Conservation (phyloP, 176 grass and related monocot genomes). For the Dendrocalamus sinicus region DNA sequence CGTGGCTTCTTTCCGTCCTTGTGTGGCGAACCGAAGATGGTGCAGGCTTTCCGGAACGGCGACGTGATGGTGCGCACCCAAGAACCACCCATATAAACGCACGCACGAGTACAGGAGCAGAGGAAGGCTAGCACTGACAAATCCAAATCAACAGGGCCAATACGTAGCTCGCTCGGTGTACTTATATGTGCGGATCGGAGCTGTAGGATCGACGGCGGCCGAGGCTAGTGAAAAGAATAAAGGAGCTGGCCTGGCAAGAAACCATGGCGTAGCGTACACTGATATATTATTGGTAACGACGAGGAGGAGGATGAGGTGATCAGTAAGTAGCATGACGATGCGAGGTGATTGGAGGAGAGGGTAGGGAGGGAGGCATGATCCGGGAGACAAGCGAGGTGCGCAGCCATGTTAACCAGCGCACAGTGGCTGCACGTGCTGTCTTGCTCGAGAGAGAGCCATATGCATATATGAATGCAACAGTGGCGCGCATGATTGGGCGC, state of each 20-base stretch:
- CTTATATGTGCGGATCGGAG: neutral
- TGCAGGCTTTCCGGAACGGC: slow-evolving; percentile 76
- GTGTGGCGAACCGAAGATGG: slow-evolving; percentile 43
- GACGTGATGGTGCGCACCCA: slow-evolving; percentile 73
- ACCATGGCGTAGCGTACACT: slow-evolving; percentile 18
- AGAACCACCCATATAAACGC: slow-evolving; percentile 54
- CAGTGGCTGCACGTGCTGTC: slow-evolving; percentile 49
- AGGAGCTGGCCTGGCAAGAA: neutral
- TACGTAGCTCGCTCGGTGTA: neutral
- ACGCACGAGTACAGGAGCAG: neutral
- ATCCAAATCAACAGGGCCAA: neutral
- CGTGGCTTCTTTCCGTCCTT: slow-evolving; percentile 54
- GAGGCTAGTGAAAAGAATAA: slow-evolving; percentile 12
- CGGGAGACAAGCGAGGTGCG: slow-evolving; percentile 54
- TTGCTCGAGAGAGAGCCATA: neutral
- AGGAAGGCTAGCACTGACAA: neutral
- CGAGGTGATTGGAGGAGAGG: neutral
- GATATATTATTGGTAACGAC: slow-evolving; percentile 9
- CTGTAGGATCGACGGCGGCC: slow-evolving; percentile 8
- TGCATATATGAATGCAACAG: neutral
- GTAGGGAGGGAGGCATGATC: slow-evolving; percentile 53
- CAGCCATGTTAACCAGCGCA: slow-evolving; percentile 44
- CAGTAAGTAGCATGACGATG: slow-evolving; percentile 12
- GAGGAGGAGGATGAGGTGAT: neutral
- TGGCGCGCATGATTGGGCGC: neutral